Conservation (phyloP, 441 rosid species). For the Cnidoscolus chayamansa region DNA sequence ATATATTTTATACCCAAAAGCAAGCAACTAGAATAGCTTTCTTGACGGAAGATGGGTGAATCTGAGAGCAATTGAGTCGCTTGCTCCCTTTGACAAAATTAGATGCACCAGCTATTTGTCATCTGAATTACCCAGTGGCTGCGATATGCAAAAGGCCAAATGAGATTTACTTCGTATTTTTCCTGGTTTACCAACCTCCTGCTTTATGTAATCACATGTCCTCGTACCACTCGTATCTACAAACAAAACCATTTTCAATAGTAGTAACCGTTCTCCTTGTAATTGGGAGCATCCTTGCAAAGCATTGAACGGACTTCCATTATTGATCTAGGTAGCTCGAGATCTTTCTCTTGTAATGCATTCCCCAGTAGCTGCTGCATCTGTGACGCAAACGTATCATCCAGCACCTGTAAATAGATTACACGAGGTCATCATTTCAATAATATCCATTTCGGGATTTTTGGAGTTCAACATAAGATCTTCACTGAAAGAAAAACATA, state of each 20-base stretch:
- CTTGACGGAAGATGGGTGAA: not conserved
- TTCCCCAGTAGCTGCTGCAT: conserved; percentile 86
- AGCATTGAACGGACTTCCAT: conserved; percentile 86
- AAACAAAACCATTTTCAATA: conserved; percentile 21
- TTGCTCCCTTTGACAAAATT: conserved; percentile 23
- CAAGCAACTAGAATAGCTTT: not conserved
- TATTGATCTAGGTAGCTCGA: conserved; percentile 80
- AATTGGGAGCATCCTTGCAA: conserved; percentile 61
- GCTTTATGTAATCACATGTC: not conserved
- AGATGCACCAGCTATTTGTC: not conserved
- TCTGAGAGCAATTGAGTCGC: conserved; percentile 28
- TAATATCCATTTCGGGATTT: not conserved
- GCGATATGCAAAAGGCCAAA: not conserved
- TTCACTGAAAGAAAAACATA: not conserved
- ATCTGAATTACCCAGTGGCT: not conserved
- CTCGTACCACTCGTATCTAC: conserved; percentile 1
- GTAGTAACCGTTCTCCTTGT: conserved; percentile 43
- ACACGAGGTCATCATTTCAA: no score
- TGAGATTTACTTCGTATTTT: not conserved
- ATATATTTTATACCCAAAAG: not conserved
- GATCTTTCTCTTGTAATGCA: conserved; percentile 56
- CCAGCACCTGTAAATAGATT: conserved; percentile 51
- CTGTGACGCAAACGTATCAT: conserved; percentile 70
- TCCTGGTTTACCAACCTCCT: not conserved
- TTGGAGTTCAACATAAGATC: not conserved